Evolutionary conservation across 192 early-diverging fungal genomes (phyloP).

Genomic region (Backusella parvicylindrica): DNA sequence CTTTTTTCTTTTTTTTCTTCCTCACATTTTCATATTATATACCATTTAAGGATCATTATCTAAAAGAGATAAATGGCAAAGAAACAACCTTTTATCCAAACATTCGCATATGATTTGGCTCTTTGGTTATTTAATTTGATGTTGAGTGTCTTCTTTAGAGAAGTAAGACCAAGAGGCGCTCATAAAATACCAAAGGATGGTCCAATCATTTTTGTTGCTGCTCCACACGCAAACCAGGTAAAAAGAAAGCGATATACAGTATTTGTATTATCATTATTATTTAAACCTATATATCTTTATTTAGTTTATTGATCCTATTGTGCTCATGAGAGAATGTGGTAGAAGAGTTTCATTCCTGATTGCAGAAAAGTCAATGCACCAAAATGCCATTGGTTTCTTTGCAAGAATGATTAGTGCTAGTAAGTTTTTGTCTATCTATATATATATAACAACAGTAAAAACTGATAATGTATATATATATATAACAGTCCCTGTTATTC

Average conservation of each 20-base stretch:
- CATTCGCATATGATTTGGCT: constrained; percentile 60
- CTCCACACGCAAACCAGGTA: constrained; percentile 75
- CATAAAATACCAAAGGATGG: constrained; percentile 83
- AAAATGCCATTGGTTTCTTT: constrained; percentile 79
- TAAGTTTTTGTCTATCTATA: constrained; percentile 36
- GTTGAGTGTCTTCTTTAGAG: constrained; percentile 83
- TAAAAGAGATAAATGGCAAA: not conserved
- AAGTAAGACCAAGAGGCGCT: constrained; percentile 79
- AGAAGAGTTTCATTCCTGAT: constrained; percentile 76
- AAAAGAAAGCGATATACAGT: not conserved
- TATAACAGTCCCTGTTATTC: constrained; percentile 77
- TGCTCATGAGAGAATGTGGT: constrained; percentile 78
- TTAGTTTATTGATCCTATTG: constrained; percentile 92
- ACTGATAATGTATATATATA: too few species aligned
- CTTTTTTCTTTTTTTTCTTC: not conserved
- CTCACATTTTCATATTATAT: not conserved
- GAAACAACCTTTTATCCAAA: not conserved
- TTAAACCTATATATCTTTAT: not conserved
- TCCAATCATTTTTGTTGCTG: constrained; percentile 92
- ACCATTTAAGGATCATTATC: not conserved
- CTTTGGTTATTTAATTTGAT: constrained; percentile 64
- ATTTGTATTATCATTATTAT: not conserved
- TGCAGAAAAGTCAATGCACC: constrained; percentile 88
- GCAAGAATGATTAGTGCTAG: constrained; percentile 74
- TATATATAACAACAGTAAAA: not conserved